These are phyloP conservation scores for Neurospora discreta DNA, from an alignment of 495 filamentous ascomycete species.

Conservation along the genomic window DNA sequence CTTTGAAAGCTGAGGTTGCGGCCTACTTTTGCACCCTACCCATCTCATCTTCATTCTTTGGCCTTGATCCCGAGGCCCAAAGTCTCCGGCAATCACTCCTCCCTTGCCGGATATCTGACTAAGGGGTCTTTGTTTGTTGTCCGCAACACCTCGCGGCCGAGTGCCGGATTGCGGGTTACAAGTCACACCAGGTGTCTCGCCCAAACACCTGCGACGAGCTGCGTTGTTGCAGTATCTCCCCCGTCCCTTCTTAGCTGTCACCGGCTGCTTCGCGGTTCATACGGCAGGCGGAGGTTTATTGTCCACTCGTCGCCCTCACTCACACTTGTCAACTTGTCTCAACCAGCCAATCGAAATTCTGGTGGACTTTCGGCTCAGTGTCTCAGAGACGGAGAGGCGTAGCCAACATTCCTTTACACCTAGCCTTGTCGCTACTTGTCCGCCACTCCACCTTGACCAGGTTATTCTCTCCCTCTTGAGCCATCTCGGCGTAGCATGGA, in stretches of 20 bases:
- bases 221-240: not conserved
- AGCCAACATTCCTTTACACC: not conserved
- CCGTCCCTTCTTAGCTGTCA: not conserved
- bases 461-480: not conserved
- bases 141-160: not conserved
- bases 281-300: conserved; percentile 4
- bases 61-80: not conserved
- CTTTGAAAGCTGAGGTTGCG: not conserved
- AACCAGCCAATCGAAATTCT: not conserved
- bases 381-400: not conserved
- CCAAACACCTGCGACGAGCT: not conserved
- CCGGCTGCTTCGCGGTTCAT: not conserved
- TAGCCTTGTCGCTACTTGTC: not conserved
- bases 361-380: not conserved
- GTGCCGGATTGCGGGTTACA: not conserved
- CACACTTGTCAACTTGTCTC: not conserved
- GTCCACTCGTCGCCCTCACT: not conserved
- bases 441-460: not conserved
- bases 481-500: not conserved
- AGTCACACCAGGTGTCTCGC: not conserved
- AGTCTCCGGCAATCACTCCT: not conserved
- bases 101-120: not conserved
- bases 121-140: not conserved
- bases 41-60: not conserved
- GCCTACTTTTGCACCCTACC: not conserved